These are phyloP conservation scores for Fusarium citri DNA, from an alignment of 2,329 filamentous ascomycete genomes.

Conservation along the genomic window DNA sequence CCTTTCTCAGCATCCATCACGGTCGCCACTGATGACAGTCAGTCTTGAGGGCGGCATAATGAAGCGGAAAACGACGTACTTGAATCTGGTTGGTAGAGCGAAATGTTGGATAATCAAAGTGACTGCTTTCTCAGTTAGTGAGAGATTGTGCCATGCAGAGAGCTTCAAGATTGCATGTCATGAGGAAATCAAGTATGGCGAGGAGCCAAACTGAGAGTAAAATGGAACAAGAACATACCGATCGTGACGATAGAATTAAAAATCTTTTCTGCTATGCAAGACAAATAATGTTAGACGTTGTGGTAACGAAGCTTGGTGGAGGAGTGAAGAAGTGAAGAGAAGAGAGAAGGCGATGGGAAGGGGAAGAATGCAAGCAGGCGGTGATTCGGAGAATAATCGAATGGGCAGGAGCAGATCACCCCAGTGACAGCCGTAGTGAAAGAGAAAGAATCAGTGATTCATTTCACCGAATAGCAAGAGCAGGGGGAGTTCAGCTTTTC, in stretches of 20 bases:
- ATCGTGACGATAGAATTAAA: conserved; percentile 24
- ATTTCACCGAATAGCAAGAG: conserved; percentile 20
- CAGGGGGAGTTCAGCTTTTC: conserved; percentile 7
- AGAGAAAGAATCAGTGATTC: conserved; percentile 36
- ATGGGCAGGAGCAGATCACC: not conserved
- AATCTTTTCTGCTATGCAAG: conserved; percentile 6
- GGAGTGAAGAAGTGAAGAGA: conserved; percentile 22
- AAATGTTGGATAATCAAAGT: conserved; percentile 33
- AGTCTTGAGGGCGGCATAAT: conserved; percentile 11
- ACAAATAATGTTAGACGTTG: conserved; percentile 31
- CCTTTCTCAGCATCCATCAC: conserved; percentile 47
- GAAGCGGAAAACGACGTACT: conserved; percentile 22
- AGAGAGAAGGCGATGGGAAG: conserved; percentile 16
- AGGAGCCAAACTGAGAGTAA: not conserved
- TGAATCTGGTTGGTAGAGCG: conserved; percentile 19
- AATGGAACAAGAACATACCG: conserved; percentile 20
- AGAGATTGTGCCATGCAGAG: not conserved
- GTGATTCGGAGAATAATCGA: conserved; percentile 32
- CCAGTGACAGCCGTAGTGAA: not conserved
- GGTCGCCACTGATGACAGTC: conserved; percentile 42
- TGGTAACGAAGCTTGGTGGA: conserved; percentile 23
- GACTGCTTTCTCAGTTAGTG: conserved; percentile 27
- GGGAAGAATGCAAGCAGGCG: conserved; percentile 14
- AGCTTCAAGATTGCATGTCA: not conserved
- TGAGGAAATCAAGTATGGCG: not conserved